These are phyloP conservation scores for Aspergillus uvarum DNA, from an alignment of 2,329 filamentous ascomycete genomes.

Conservation along the genomic window DNA sequence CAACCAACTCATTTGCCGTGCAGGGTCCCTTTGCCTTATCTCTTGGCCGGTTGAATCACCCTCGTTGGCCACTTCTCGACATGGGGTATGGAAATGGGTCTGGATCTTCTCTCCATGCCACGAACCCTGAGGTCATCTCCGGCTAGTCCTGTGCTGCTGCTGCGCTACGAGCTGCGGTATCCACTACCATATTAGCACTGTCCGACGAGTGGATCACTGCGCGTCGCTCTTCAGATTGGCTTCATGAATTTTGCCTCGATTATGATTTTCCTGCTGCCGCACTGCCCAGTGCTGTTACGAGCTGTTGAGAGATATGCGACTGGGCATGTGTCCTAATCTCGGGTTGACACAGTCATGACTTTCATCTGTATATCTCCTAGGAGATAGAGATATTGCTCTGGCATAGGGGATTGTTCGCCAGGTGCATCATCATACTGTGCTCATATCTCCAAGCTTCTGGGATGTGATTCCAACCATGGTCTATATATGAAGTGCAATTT, in stretches of 20 bases:
- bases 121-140: slow-evolving; percentile 10
- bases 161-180: slow-evolving; percentile 1
- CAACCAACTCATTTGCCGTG: neutral
- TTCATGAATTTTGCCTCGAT: slow-evolving; percentile 1
- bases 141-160: neutral
- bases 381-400: slow-evolving; percentile 1
- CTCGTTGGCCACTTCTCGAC: neutral
- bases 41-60: neutral
- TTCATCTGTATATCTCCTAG: neutral
- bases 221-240: neutral
- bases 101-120: slow-evolving; percentile 2
- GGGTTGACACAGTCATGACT: neutral
- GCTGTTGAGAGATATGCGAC: neutral
- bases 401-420: neutral
- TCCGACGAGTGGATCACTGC: neutral
- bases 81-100: neutral
- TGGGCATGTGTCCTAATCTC: neutral
- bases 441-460: neutral
- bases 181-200: slow-evolving; percentile 1
- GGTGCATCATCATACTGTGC: neutral
- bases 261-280: neutral
- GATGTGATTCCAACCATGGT: neutral
- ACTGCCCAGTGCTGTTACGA: neutral
- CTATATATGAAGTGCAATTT: slow-evolving; percentile 3
- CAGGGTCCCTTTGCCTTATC: slow-evolving; percentile 7